Evolutionary conservation across 805 yeast species (phyloP), one percentile per base, ranked within the genome.

Genomic region (Teunomyces barrocoloradensis): DNA sequence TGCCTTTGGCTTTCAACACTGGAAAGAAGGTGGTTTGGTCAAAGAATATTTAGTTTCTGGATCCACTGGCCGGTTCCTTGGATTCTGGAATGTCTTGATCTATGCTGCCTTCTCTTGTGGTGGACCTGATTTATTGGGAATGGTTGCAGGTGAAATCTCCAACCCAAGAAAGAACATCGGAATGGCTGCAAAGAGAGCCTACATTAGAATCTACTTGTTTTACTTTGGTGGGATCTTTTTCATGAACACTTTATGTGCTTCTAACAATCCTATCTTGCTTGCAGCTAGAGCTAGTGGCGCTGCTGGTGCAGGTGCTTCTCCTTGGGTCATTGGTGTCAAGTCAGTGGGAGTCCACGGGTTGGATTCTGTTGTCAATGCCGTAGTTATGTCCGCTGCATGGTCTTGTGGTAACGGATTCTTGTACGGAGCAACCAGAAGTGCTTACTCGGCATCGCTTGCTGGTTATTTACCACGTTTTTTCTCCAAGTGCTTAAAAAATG

Each of bases 391-490:
- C 10, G 57, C 73, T 2, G 71, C 71, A 2, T 68, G 69, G 66
- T 64, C 69, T 17, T 66, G 72, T 51, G 73, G 72, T 40, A 66
- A 65, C 47, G 69, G 65, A 1, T 68, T 64, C 47, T 56, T 61
- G 21, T 68, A 64, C 44, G 66, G 67, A n/a, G 65, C 73, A 5
- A 63, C 70, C 20, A 60, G 73, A 62, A 52, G 61, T 29, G 61
- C 65, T 4, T 68, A 66, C 55, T 79, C 94, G 1, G 86, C 91
- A 0, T 84, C 88, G 54, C 83, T 90, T 30, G 90, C 96, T 2
- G 96, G 96, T 45, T 88, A 88, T 63, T 85, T 92, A 1, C 96
- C 96, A 9, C 69, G 69, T 33, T 54, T 86, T 38, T 86, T 89
- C 54, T 68, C 79, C 10, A 71, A 67, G 51, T 85, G 92, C 57